These are phyloP conservation scores for Epichloe brachyelytri DNA, from an alignment of 2,329 filamentous ascomycete genomes.

Conservation along the genomic window DNA sequence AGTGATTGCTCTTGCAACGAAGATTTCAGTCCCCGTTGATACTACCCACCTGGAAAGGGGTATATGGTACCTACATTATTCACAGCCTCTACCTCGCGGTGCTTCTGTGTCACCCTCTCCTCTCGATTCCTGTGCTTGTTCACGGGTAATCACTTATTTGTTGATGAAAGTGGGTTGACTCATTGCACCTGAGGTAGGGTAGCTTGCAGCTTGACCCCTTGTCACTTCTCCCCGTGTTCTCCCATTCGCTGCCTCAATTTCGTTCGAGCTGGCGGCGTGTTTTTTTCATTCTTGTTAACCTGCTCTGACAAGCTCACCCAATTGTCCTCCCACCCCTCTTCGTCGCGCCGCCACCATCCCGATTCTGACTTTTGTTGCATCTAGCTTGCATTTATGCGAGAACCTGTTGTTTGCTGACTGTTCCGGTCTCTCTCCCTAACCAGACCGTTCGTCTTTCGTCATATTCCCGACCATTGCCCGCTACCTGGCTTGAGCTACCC, in stretches of 20 bases:
- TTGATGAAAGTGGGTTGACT: neutral
- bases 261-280: slow-evolving; percentile 10
- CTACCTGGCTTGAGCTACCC: slow-evolving; percentile 11
- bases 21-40: too few species aligned
- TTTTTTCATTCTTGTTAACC: slow-evolving; percentile 8
- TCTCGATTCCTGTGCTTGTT: neutral
- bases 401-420: slow-evolving; percentile 18
- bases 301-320: slow-evolving; percentile 7
- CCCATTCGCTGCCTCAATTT: slow-evolving; percentile 9
- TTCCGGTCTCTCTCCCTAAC: slow-evolving; percentile 16
- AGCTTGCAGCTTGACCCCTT: slow-evolving; percentile 8
- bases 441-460: slow-evolving; percentile 10
- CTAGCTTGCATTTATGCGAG: slow-evolving; percentile 20
- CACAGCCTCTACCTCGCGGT: too few species aligned
- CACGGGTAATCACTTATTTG: neutral
- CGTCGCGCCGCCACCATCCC: slow-evolving; percentile 10
- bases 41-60: too few species aligned
- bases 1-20: too few species aligned
- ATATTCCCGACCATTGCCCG: slow-evolving; percentile 12
- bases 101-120: too few species aligned
- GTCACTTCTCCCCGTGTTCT: slow-evolving; percentile 4
- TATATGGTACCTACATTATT: too few species aligned
- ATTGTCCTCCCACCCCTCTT: slow-evolving; percentile 10
- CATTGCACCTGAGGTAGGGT: slow-evolving; percentile 7
- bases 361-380: slow-evolving; percentile 17